Base-by-base conservation (phyloP, 352 stramenopile genomes). In the Thraustotheca clavata region DNA sequence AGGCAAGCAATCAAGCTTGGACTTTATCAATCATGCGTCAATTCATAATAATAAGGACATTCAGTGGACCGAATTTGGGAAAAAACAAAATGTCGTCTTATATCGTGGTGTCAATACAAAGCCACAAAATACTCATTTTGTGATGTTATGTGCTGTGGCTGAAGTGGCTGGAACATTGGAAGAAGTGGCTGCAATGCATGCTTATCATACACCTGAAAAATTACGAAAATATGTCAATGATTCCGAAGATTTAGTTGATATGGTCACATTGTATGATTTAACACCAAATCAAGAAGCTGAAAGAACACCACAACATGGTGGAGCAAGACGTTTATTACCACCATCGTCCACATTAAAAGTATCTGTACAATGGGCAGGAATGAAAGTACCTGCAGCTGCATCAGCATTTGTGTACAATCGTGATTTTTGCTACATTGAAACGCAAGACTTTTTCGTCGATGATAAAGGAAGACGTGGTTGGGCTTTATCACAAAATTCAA, bases 371-470 rank as follows among this genome's bases (percentile, higher is more conserved):
- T 91, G 82, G 82, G 75, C 74, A 52, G 73, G 60, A 27, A 72
- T 73, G 36, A 73, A 86, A 29, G 68, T 85, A 49, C 73, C 78
- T 9, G 32, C 57, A 31, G 57, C 57, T 31, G 57, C 57, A 38
- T 86, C 78, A 39, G 75, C 76, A 57, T 62, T 91, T 11, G 72
- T 88, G 49, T 83, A 83, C 67, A 75, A 85, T 68, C 77, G 82
- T n/a, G 82, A 89, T 59, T 88, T 88, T 62, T 68, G 86, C 57
- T 83, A 76, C 16, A 71, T 91, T 32, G 82, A 91, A 69, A 89
- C 78, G 59, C 82, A 91, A 54, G 82, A 86, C 69, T 75, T 76
- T 9, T 89, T 89, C 49, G 32, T 35, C 24, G 82, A 91, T 57
- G 57, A 12, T 11, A 65, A 65, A 38, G 57, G 57, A 12, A 40